Conservation (phyloP, 2,329 filamentous ascomycete genomes). For the Pseudofabraea citricarpa region DNA sequence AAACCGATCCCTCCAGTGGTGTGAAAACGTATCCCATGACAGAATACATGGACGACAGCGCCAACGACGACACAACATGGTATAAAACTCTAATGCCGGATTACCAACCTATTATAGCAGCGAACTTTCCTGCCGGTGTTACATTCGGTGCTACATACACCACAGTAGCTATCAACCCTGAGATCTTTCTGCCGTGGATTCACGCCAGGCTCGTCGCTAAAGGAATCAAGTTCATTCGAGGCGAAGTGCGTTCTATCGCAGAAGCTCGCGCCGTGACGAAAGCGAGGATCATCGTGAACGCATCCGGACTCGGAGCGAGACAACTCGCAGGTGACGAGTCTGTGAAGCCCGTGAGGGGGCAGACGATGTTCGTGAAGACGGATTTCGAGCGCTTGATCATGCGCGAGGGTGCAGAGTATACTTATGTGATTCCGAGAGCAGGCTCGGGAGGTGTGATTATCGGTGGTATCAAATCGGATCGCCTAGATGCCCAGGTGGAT, state of each 20-base stretch:
- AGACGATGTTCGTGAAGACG: conserved; percentile 5
- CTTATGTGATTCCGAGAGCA: conserved; percentile 2
- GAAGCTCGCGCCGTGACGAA: neutral
- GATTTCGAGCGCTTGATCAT: conserved; percentile 1
- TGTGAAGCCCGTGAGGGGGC: conserved; percentile 2
- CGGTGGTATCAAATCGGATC: conserved; percentile 2
- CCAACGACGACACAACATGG: neutral
- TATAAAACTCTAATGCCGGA: conserved; percentile 1
- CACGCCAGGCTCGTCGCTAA: neutral
- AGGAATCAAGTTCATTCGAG: conserved; percentile 3
- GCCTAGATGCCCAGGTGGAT: conserved; percentile 2
- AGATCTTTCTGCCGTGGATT: conserved; percentile 1
- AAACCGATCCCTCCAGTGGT: neutral
- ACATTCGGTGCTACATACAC: conserved; percentile 1
- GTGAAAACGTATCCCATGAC: conserved; percentile 2
- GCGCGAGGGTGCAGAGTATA: conserved; percentile 3
- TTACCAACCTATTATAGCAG: neutral
- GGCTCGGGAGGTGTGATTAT: conserved; percentile 3
- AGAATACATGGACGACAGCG: conserved; percentile 1
- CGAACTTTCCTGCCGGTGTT: neutral
- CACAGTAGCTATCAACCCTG: conserved; percentile 2
- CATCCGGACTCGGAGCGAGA: conserved; percentile 2
- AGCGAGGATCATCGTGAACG: conserved; percentile 2
- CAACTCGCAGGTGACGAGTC: neutral
- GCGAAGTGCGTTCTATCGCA: neutral